Base-by-base conservation (phyloP, 228 moss, liverwort and hornwort genomes). In the Sphagnum fallax region DNA sequence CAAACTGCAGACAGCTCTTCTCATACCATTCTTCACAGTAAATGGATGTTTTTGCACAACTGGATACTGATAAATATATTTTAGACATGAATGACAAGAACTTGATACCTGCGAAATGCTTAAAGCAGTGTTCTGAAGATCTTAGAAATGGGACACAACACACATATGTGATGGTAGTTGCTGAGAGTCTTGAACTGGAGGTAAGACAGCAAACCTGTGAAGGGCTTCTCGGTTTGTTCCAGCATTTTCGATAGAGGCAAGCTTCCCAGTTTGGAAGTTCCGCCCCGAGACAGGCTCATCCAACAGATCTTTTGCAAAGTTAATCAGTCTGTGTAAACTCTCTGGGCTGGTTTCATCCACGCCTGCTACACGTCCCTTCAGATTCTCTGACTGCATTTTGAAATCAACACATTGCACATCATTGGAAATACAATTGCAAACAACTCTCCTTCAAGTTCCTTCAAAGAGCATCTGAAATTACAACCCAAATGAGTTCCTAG, bases 201-300 rank as follows among this genome's bases (percentile, higher is more conserved):
- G 32, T 32, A 55, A 62, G 15, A 15, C 13, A 18, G 6, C 64
- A 61, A 71, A 87, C 86, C 86, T 83, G 68, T 87, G 83, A 63
- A 87, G 83, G 61, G 86, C 86, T 76, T 87, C 86, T 10, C 86
- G 86, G 72, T 87, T 87, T 0, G 86, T 87, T 15, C 86, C 78
- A 65, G 70, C 73, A 8, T 78, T 16, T 7, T 75, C 76, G 65
- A 76, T 16, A 8, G 83, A 60, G 52, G 55, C 16, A 14, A 87
- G 86, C 71, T 74, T 83, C 50, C 86, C 86, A 8, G 76, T 78
- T 68, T 78, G 72, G 5, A 83, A 80, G 50, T 87, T 68, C 12
- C 86, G 83, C 74, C 80, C 74, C 4, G 80, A 52, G 11, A 87
- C 86, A 5, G 83, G 86, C 74, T 87, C 86, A 68, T 87, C 86